Evolutionary conservation across 257 asterid genomes (phyloP).

Genomic region (Eucommia ulmoides): DNA sequence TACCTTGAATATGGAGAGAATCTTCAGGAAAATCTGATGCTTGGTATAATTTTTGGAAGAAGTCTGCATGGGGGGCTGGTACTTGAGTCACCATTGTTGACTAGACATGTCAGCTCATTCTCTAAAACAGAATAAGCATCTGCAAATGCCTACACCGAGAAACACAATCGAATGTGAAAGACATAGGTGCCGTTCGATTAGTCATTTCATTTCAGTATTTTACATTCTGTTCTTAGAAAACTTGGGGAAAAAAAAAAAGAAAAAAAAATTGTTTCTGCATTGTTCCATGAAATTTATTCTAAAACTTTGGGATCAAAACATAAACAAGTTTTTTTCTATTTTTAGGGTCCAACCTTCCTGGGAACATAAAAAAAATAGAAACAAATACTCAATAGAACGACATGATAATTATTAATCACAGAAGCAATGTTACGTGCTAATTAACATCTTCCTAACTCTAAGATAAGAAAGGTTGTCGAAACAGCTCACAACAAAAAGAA

Average conservation of each 20-base stretch:
- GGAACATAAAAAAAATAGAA: no score
- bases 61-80: conserved; percentile 36
- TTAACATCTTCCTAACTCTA: no score
- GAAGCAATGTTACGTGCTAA: no score
- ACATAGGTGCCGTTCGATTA: not conserved
- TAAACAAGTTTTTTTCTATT: no score
- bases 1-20: conserved; percentile 28
- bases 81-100: conserved; percentile 31
- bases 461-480: no score
- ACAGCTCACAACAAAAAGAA: no score
- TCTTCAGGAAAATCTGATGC: conserved; percentile 51
- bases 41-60: conserved; percentile 84
- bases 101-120: conserved; percentile 45
- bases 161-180: not conserved
- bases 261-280: not conserved
- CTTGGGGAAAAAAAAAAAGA: not conserved
- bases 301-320: not conserved
- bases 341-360: no score
- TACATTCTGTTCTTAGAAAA: not conserved
- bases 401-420: no score
- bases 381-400: no score
- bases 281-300: no score
- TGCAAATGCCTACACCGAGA: conserved; percentile 73
- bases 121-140: conserved; percentile 92
- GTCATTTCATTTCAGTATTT: not conserved